phyloP scores from a whole-genome alignment of 2,329 filamentous ascomycete genomes.

The Botryotinia calthae region DNA sequence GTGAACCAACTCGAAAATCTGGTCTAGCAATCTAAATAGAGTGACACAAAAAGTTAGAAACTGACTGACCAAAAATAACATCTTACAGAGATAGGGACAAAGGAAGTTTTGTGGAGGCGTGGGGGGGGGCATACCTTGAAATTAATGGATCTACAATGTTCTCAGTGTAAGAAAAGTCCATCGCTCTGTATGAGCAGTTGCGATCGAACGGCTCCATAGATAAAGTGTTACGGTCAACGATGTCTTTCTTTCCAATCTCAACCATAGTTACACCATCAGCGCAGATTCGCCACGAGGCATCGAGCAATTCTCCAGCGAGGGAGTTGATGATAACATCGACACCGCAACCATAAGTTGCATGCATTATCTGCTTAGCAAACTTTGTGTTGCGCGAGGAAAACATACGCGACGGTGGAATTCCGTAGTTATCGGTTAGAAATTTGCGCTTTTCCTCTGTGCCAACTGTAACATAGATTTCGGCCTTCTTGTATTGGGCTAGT shows the following conservation, averaged over 20 bases:
- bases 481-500: conserved; percentile 32
- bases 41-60: background rate
- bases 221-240: conserved; percentile 23
- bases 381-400: background rate
- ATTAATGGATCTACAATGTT: background rate
- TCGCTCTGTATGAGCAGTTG: conserved; percentile 27
- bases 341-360: background rate
- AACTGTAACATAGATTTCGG: conserved; percentile 41
- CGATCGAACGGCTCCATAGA: conserved; percentile 27
- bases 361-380: background rate
- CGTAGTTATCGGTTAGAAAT: background rate
- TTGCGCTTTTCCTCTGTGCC: conserved; percentile 1
- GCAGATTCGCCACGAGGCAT: conserved; percentile 38
- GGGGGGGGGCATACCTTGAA: background rate
- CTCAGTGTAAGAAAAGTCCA: conserved; percentile 24
- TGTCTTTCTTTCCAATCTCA: conserved; percentile 29
- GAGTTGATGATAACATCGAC: conserved; percentile 39
- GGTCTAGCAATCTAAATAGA: conserved; percentile 11
- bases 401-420: background rate
- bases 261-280: conserved; percentile 38
- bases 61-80: background rate
- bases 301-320: conserved; percentile 31
- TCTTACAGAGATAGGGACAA: background rate
- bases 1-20: conserved; percentile 20
- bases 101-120: background rate